Conservation (phyloP, 225 moss, liverwort and hornwort genomes). For the Sphagnum contortum region DNA sequence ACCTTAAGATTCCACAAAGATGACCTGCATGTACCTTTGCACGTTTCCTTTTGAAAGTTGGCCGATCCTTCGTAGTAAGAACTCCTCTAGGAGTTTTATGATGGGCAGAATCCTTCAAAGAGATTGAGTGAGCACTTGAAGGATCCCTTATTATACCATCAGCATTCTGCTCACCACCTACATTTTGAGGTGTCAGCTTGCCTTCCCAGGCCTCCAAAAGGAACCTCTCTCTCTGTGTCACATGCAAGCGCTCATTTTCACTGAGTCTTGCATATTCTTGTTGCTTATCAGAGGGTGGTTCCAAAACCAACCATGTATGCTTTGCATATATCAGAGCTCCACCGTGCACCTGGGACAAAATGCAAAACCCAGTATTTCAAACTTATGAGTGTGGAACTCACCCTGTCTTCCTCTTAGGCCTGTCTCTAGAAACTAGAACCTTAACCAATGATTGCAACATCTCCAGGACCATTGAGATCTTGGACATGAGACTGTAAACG, state of each 20-base stretch:
- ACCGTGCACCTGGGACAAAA: slow-evolving; percentile 56
- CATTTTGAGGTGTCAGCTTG: slow-evolving; percentile 15
- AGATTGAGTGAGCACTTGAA: no score
- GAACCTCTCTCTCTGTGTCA: slow-evolving; percentile 51
- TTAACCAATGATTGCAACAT: no score
- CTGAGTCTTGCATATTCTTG: slow-evolving; percentile 59
- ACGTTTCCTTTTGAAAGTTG: slow-evolving; percentile 45
- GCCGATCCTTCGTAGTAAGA: slow-evolving; percentile 30
- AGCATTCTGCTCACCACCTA: slow-evolving; percentile 5
- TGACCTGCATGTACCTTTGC: slow-evolving; percentile 18
- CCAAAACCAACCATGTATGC: slow-evolving; percentile 70
- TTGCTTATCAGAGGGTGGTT: slow-evolving; percentile 76
- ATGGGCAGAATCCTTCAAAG: no score
- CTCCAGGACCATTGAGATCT: no score
- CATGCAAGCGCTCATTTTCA: slow-evolving; percentile 51
- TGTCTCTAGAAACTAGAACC: no score
- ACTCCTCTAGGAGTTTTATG: no score
- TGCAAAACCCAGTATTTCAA: neutral
- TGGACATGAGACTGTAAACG: no score
- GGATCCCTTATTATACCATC: slow-evolving; percentile 1
- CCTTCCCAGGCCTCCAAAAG: slow-evolving; percentile 39
- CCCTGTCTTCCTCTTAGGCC: no score
- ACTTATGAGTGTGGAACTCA: neutral
- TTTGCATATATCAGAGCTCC: slow-evolving; percentile 69
- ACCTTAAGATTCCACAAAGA: no score